phyloP scores from a whole-genome alignment of 345 rosid species.

The Salix exigua region DNA sequence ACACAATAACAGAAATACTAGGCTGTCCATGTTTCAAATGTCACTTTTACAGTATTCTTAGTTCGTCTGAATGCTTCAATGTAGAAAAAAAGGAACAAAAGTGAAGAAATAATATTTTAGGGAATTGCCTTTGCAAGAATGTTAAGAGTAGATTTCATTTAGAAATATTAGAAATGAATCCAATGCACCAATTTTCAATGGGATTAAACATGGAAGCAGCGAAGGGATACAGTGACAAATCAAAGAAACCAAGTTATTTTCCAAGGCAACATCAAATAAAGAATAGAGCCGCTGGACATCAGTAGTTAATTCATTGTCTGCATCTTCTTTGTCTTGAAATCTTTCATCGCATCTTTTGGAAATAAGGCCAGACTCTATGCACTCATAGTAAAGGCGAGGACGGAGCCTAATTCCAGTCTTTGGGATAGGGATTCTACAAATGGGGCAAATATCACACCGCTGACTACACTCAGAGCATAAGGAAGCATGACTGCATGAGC shows the following conservation, averaged over 20 bases:
- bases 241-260: slow-evolving; percentile 75
- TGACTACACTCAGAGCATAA: slow-evolving; percentile 81
- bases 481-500: slow-evolving; percentile 88
- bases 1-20: not conserved
- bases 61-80: not conserved
- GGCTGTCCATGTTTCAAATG: slow-evolving; percentile 1
- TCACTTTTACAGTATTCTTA: not conserved
- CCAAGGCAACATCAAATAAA: slow-evolving; percentile 82
- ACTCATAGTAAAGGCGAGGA: slow-evolving; percentile 75
- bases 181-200: not conserved
- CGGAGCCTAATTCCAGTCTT: slow-evolving; percentile 39
- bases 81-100: slow-evolving; percentile 1
- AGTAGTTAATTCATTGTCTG: slow-evolving; percentile 50
- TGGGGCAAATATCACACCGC: slow-evolving; percentile 81
- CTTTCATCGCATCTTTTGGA: slow-evolving; percentile 49
- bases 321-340: slow-evolving; percentile 56
- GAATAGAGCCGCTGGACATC: slow-evolving; percentile 85
- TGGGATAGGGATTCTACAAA: slow-evolving; percentile 60
- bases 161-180: not conserved
- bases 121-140: not conserved
- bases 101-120: not conserved
- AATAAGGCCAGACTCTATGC: slow-evolving; percentile 79
- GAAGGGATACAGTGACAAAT: slow-evolving; percentile 89
- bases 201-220: not conserved
- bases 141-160: not conserved